Percentiles rank a stretch among this genome's conserved stretches.
Conservation (phyloP, 2,329 filamentous ascomycete species). For the Aspergillus sp. region DNA sequence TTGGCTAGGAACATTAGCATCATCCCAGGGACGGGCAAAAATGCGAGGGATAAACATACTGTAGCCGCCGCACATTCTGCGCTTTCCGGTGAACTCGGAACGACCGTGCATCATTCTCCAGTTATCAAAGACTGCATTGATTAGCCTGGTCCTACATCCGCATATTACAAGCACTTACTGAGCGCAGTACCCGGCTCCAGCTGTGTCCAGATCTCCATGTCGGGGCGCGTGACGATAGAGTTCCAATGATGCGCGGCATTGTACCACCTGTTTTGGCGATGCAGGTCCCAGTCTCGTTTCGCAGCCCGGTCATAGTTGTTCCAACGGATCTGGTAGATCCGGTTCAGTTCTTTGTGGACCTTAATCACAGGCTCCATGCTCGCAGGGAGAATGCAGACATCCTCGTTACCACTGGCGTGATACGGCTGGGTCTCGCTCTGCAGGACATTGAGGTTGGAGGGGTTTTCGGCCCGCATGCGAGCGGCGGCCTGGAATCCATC, state of each 20-base stretch:
- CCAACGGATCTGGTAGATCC: conserved; percentile 73
- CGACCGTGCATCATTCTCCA: conserved; percentile 91
- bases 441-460: conserved; percentile 59
- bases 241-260: conserved; percentile 73
- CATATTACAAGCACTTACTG: conserved; percentile 52
- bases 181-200: conserved; percentile 74
- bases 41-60: conserved; percentile 55
- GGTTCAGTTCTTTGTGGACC: conserved; percentile 46
- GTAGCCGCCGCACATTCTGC: conserved; percentile 89
- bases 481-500: conserved; percentile 78
- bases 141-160: conserved; percentile 7
- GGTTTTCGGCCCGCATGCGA: conserved; percentile 56
- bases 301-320: conserved; percentile 86
- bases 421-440: conserved; percentile 61
- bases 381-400: conserved; percentile 75
- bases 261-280: conserved; percentile 68
- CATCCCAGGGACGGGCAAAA: neutral
- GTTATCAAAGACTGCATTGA: conserved; percentile 78
- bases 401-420: conserved; percentile 85
- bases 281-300: conserved; percentile 55
- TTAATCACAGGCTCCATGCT: conserved; percentile 70
- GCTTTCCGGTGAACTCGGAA: conserved; percentile 75
- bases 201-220: conserved; percentile 76
- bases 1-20: conserved; percentile 56
- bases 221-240: conserved; percentile 62